phyloP scores from a whole-genome alignment of 805 yeast genomes.

The Yamadazyma endophytica region DNA sequence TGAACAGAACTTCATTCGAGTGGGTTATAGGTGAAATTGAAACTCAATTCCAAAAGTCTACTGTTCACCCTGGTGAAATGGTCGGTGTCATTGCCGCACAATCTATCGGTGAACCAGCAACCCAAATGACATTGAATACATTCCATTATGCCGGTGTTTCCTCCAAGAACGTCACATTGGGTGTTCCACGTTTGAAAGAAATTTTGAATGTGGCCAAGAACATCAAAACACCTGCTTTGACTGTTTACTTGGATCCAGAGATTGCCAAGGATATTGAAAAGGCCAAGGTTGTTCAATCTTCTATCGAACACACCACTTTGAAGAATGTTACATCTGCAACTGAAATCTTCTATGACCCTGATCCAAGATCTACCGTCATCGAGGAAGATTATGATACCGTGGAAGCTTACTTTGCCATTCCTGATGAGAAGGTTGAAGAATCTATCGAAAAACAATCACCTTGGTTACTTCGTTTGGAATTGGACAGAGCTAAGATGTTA shows the following conservation, averaged over 20 bases:
- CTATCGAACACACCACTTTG: slow-evolving; percentile 93
- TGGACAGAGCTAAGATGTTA: slow-evolving; percentile 98
- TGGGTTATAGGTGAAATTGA: slow-evolving; percentile 96
- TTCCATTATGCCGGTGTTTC: slow-evolving; percentile 99
- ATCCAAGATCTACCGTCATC: slow-evolving; percentile 94
- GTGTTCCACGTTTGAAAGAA: slow-evolving; percentile 97
- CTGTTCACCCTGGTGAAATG: slow-evolving; percentile 97
- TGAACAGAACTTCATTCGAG: slow-evolving; percentile 82
- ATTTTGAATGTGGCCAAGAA: slow-evolving; percentile 97
- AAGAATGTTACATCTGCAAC: slow-evolving; percentile 96
- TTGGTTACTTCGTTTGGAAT: slow-evolving; percentile 93
- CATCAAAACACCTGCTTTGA: slow-evolving; percentile 98
- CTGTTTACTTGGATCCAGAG: slow-evolving; percentile 82
- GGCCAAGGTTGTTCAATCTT: slow-evolving; percentile 94
- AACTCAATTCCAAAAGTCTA: slow-evolving; percentile 84
- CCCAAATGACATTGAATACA: slow-evolving; percentile 95
- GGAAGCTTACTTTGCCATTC: slow-evolving; percentile 94
- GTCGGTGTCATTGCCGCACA: slow-evolving; percentile 98
- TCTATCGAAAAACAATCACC: slow-evolving; percentile 94
- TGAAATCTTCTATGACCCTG: slow-evolving; percentile 96
- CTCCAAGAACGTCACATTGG: slow-evolving; percentile 91
- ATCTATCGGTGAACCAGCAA: slow-evolving; percentile 97
- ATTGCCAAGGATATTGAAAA: slow-evolving; percentile 84
- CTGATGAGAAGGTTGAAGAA: slow-evolving; percentile 95
- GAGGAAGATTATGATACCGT: slow-evolving; percentile 97